These are phyloP conservation scores for Fusarium subtropicale DNA, from an alignment of 2,329 filamentous ascomycete genomes.

Conservation along the genomic window DNA sequence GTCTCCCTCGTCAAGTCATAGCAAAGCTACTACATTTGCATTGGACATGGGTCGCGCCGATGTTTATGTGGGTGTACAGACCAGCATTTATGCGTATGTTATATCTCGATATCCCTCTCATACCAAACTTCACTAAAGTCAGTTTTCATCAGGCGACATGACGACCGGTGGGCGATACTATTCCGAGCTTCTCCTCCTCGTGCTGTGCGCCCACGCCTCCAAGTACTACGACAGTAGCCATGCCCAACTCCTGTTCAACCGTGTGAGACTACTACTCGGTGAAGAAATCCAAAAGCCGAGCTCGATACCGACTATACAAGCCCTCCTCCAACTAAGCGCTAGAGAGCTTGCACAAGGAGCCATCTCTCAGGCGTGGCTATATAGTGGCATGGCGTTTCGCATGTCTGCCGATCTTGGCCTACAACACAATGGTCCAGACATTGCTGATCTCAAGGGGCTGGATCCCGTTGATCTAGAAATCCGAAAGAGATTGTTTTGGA, in stretches of 20 bases:
- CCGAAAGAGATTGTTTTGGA: constrained; percentile 12
- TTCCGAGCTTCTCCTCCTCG: constrained; percentile 11
- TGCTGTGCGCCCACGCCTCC: constrained; percentile 4
- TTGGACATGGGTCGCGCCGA: constrained; percentile 10
- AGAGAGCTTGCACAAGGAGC: constrained; percentile 5
- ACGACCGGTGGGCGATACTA: constrained; percentile 5
- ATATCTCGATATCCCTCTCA: rapidly evolving
- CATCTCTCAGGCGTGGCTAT: constrained; percentile 4
- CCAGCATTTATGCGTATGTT: constrained; percentile 11
- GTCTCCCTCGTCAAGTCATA: not conserved
- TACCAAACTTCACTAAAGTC: not conserved
- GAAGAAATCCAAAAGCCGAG: constrained; percentile 14
- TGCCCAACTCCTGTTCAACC: constrained; percentile 4
- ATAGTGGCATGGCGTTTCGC: constrained; percentile 10
- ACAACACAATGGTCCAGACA: constrained; percentile 6
- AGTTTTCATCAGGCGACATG: not conserved
- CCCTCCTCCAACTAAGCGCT: constrained; percentile 6
- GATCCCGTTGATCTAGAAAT: constrained; percentile 14
- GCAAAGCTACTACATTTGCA: constrained; percentile 7
- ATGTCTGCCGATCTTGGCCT: constrained; percentile 15
- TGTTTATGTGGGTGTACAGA: constrained; percentile 15
- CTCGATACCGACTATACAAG: constrained; percentile 9
- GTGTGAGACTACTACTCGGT: constrained; percentile 4
- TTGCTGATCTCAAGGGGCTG: constrained; percentile 8
- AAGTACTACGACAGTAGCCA: constrained; percentile 10